Evolutionary conservation across 2,329 filamentous ascomycete species (phyloP), one percentile per base, ranked within the genome.

Genomic region (Alternaria tenuissima): DNA sequence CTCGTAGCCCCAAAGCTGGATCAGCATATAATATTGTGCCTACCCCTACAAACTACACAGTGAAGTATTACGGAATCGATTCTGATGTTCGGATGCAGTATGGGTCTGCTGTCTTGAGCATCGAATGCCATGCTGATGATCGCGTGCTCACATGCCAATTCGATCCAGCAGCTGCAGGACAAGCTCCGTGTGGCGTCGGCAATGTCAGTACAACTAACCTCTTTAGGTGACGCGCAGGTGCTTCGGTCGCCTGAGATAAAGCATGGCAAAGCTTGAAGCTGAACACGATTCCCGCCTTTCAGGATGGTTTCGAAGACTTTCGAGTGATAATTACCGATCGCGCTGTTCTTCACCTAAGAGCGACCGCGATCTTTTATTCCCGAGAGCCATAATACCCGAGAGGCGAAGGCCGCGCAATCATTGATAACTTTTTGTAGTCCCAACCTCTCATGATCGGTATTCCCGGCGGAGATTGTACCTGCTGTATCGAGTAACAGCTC

Each of bases 181-280:
- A 56, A 54, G 62, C 62, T 55, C 39, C 28, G 43, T 36, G 39
- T 20, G 28, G 46, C 26, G 41, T 60, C 34, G 48, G 53, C 49
- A 44, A 44, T 24, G 43, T 47, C 20, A 32, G 53, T 24, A 42
- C 20, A 20, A 28, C 53, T 46, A 57, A 41, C 53, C 52, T 34
- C 4, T 47, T 47, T 9, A n/a, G 34, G 57, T 22, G 8, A 22
- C 22, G 51, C 36, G 43, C 47, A 20, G 47, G 49, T 51, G 58
- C 54, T 57, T 58, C 32, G 34, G 38, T 38, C 28, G 54, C 32
- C 34, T 18, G 7, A 44, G 52, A 34, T 36, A 53, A 61, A 34
- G 63, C 61, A 63, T 61, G 57, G 63, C 61, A 34, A 63, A 48
- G 61, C 61, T 63, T 63, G 51, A 56, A 38, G 43, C 22, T 62